These are phyloP conservation scores for Penicillium salamii DNA, from an alignment of 495 filamentous ascomycete species.

Conservation along the genomic window DNA sequence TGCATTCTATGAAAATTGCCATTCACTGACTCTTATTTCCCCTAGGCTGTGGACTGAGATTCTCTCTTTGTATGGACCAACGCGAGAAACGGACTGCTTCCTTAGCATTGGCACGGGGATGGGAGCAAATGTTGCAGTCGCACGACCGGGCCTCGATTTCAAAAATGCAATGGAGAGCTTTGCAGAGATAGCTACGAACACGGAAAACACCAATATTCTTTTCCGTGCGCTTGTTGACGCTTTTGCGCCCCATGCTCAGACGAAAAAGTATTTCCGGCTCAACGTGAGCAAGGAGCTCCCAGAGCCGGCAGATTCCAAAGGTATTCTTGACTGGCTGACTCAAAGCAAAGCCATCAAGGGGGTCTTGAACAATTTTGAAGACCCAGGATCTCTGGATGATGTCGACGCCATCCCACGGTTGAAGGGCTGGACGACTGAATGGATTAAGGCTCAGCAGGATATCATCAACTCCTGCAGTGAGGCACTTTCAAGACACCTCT, in stretches of 20 bases:
- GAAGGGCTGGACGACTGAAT: slow-evolving; percentile 6
- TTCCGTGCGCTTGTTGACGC: slow-evolving; percentile 11
- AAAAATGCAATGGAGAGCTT: slow-evolving; percentile 2
- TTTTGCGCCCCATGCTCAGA: slow-evolving; percentile 1
- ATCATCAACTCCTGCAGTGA: background rate
- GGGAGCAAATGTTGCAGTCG: slow-evolving; percentile 1
- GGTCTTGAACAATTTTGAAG: slow-evolving; percentile 3
- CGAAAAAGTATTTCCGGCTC: slow-evolving; percentile 10
- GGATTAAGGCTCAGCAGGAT: background rate
- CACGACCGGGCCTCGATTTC: slow-evolving; percentile 1
- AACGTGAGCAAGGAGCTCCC: slow-evolving; percentile 10
- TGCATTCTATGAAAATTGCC: background rate
- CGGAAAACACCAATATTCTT: slow-evolving; percentile 7
- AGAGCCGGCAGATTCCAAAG: background rate
- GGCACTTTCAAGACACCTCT: background rate
- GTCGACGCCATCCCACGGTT: slow-evolving; percentile 1
- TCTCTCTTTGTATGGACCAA: slow-evolving; percentile 7
- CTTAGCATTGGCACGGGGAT: slow-evolving; percentile 15
- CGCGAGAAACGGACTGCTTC: slow-evolving; percentile 10
- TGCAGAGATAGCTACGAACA: slow-evolving; percentile 3
- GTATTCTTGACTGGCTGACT: background rate
- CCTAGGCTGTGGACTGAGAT: slow-evolving; percentile 15
- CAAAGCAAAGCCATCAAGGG: background rate
- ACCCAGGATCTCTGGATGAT: slow-evolving; percentile 6
- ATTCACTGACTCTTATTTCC: slow-evolving; percentile 12